These are phyloP conservation scores for Parascedosporium putredinis DNA, from an alignment of 2,329 filamentous ascomycete species.

Conservation along the genomic window DNA sequence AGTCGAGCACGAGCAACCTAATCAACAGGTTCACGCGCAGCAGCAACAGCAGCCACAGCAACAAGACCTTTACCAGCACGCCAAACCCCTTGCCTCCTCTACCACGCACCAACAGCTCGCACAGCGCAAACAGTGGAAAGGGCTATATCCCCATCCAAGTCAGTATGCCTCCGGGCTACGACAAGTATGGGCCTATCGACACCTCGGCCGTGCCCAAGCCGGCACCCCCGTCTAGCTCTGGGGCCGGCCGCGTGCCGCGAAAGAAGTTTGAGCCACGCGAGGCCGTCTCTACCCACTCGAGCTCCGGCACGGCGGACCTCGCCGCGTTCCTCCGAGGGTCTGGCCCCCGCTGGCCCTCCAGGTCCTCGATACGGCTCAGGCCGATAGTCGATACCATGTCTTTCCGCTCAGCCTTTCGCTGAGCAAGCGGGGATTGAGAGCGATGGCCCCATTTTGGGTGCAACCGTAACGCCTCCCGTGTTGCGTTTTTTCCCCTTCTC, in stretches of 20 bases:
- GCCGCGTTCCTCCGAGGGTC: constrained; percentile 64
- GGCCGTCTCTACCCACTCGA: constrained; percentile 28
- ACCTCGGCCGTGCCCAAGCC: constrained; percentile 10
- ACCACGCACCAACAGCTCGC: constrained; percentile 24
- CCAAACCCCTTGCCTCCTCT: constrained; percentile 16
- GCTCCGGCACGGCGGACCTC: constrained; percentile 54
- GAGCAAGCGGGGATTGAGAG: no score
- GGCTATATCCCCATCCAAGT: constrained; percentile 45
- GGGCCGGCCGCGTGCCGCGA: constrained; percentile 35
- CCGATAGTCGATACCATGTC: background rate
- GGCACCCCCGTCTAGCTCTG: constrained; percentile 11
- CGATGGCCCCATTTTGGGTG: no score
- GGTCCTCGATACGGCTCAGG: background rate
- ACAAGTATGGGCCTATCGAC: constrained; percentile 27
- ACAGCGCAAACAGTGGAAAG: constrained; percentile 22
- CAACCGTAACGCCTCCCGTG: no score
- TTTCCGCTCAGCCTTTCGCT: background rate
- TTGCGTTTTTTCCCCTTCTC: no score
- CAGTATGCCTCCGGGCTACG: constrained; percentile 34
- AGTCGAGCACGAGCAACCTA: constrained; percentile 50
- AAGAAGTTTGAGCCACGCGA: constrained; percentile 50
- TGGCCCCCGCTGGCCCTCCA: constrained; percentile 31
- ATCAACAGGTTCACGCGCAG: constrained; percentile 45
- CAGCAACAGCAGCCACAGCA: constrained; percentile 18
- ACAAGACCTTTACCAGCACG: constrained; percentile 13